These are phyloP conservation scores for Gnomoniopsis sp. DNA, from an alignment of 2,329 filamentous ascomycete species.

Conservation along the genomic window DNA sequence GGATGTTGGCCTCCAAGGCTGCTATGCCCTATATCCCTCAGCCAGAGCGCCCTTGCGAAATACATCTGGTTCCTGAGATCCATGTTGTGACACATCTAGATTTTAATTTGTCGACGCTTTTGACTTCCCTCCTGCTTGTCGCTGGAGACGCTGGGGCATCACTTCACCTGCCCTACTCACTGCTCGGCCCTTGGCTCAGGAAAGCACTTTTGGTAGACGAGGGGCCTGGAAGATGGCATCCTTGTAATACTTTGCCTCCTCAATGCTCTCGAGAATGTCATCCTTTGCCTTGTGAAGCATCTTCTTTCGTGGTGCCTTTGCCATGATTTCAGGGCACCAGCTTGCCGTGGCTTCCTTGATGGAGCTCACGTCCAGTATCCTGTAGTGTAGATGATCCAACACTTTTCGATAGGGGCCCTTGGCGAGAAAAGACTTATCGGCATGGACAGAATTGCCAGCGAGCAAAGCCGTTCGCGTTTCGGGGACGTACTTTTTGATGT, in stretches of 20 bases:
- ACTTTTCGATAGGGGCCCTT: conserved; percentile 71
- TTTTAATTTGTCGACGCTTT: too few relatives aligned
- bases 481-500: conserved; percentile 72
- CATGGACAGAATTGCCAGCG: conserved; percentile 91
- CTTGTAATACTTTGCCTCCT: conserved; percentile 82
- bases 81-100: too few relatives aligned
- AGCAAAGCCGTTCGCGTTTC: conserved; percentile 65
- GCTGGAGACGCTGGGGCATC: too few relatives aligned
- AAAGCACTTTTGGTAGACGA: neutral
- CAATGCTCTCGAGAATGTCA: conserved; percentile 94
- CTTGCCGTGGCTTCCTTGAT: conserved; percentile 86
- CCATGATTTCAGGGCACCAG: conserved; percentile 66
- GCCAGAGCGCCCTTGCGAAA: neutral
- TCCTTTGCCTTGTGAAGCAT: conserved; percentile 77
- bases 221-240: conserved; percentile 34
- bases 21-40: neutral
- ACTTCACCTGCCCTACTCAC: too few relatives aligned
- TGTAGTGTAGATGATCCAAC: conserved; percentile 77
- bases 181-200: neutral
- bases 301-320: conserved; percentile 69
- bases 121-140: too few relatives aligned
- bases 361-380: conserved; percentile 86
- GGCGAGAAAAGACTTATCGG: conserved; percentile 77
- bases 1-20: neutral
- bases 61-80: too few relatives aligned